Percentiles rank a stretch among this genome's conserved stretches.
Conservation (phyloP, 176 grass and related monocot species). For the Triticum aestivum region DNA sequence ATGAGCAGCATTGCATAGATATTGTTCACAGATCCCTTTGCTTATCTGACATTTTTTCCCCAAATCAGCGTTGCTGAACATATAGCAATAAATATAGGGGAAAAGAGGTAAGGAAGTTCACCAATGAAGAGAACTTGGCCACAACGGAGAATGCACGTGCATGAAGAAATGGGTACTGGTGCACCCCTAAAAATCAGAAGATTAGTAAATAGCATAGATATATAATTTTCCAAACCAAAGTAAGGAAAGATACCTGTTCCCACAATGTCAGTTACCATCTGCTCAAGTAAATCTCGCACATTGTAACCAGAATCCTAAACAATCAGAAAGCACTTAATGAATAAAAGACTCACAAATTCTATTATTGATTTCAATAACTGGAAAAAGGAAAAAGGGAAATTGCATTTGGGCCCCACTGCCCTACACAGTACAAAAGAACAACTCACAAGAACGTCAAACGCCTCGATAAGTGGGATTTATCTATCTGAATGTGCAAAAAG, state of each 20-base stretch:
- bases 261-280: slow-evolving; percentile 73
- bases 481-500: not conserved
- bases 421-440: not conserved
- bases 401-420: not conserved
- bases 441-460: not conserved
- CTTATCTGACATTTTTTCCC: slow-evolving; percentile 59
- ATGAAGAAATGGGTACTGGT: slow-evolving; percentile 86
- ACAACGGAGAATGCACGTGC: slow-evolving; percentile 72
- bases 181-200: slow-evolving; percentile 54
- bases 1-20: slow-evolving; percentile 61
- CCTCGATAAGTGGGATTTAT: not conserved
- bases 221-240: not conserved
- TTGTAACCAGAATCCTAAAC: slow-evolving; percentile 71
- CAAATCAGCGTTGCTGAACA: slow-evolving; percentile 33
- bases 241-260: slow-evolving; percentile 54
- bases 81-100: slow-evolving; percentile 12
- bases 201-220: slow-evolving; percentile 33
- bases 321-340: slow-evolving; percentile 15
- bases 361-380: not conserved
- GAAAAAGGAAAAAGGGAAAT: not conserved
- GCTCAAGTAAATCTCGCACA: slow-evolving; percentile 73
- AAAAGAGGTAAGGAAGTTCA: slow-evolving; percentile 31
- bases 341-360: slow-evolving; percentile 12
- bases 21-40: slow-evolving; percentile 63
- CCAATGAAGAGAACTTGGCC: slow-evolving; percentile 80